Evolutionary conservation across 108 stramenopile genomes (phyloP).

Genomic region (Nannochloropsis salina): DNA sequence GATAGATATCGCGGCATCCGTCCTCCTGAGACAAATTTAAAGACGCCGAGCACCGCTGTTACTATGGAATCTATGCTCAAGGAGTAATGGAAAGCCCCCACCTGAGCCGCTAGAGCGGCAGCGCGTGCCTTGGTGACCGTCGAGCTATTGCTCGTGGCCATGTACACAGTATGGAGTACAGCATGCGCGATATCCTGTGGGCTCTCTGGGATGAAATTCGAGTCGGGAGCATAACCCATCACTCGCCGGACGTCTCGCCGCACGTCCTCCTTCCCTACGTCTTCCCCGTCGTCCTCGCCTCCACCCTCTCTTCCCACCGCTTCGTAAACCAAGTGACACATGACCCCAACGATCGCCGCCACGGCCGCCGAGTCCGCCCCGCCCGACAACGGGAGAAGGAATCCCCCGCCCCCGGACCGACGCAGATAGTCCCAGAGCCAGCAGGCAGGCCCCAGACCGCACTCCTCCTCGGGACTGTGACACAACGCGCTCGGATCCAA

Average conservation of each 20-base stretch:
- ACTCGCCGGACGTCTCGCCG: slow-evolving; percentile 29
- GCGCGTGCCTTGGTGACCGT: slow-evolving; percentile 70
- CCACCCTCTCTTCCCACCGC: slow-evolving; percentile 51
- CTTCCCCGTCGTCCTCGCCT: not conserved
- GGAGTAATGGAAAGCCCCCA: slow-evolving; percentile 82
- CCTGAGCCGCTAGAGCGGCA: slow-evolving; percentile 67
- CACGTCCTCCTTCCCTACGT: slow-evolving; percentile 16
- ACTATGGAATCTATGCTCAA: slow-evolving; percentile 86
- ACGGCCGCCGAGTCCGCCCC: slow-evolving; percentile 92
- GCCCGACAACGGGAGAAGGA: slow-evolving; percentile 85
- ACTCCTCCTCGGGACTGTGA: slow-evolving; percentile 85
- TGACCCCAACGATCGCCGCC: slow-evolving; percentile 88
- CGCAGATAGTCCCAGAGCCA: slow-evolving; percentile 99
- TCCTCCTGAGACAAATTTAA: slow-evolving; percentile 64
- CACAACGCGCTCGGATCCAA: slow-evolving; percentile 18
- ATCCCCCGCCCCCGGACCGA: slow-evolving; percentile 81
- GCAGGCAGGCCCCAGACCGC: slow-evolving; percentile 93
- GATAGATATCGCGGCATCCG: slow-evolving; percentile 69
- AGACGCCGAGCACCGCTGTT: slow-evolving; percentile 71
- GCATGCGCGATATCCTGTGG: slow-evolving; percentile 73
- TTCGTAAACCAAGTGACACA: slow-evolving; percentile 78
- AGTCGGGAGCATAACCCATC: slow-evolving; percentile 23
- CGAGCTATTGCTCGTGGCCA: slow-evolving; percentile 89
- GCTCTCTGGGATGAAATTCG: slow-evolving; percentile 62
- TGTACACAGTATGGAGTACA: slow-evolving; percentile 86